Conservation (phyloP, 1,284 basidiomycete genomes). For the Rhodotorula sp. region DNA sequence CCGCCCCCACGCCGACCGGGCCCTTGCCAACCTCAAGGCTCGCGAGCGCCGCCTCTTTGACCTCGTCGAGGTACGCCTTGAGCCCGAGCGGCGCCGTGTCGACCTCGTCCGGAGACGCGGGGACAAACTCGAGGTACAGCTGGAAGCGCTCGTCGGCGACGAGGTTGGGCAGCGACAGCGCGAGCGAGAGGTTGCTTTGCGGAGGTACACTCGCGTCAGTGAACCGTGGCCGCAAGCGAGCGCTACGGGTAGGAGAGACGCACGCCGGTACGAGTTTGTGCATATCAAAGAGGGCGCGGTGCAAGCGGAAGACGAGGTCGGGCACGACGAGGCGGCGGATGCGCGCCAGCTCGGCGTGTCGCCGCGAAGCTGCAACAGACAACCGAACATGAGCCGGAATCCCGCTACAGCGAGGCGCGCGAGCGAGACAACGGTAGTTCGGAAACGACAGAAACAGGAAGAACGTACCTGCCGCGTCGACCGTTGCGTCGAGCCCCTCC, state of each 20-base stretch:
- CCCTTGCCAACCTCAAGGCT: constrained; percentile 65
- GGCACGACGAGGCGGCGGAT: constrained; percentile 89
- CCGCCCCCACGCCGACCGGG: constrained; percentile 4
- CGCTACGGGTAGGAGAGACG: constrained; percentile 47
- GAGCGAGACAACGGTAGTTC: no score
- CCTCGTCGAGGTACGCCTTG: constrained; percentile 68
- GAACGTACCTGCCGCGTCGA: constrained; percentile 17
- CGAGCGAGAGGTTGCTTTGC: constrained; percentile 74
- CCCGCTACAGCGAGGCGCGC: no score
- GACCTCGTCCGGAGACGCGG: constrained; percentile 54
- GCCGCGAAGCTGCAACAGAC: constrained; percentile 57
- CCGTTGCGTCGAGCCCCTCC: constrained; percentile 33
- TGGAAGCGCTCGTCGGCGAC: constrained; percentile 86
- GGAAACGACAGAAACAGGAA: neutral
- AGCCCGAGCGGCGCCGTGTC: constrained; percentile 53
- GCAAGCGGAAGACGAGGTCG: constrained; percentile 83
- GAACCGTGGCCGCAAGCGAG: neutral
- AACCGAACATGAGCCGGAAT: no score
- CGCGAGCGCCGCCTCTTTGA: constrained; percentile 68
- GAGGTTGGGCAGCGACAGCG: constrained; percentile 74
- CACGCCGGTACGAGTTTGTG: constrained; percentile 67
- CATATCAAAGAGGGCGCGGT: constrained; percentile 70
- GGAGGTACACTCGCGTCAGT: neutral
- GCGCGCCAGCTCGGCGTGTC: constrained; percentile 68
- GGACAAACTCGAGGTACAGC: constrained; percentile 83